A percentile compares a stretch with the other conserved stretches of the same genome.
These are phyloP conservation scores for Phaeosphaeria sp. DNA, from an alignment of 2,329 filamentous ascomycete species.

Conservation along the genomic window DNA sequence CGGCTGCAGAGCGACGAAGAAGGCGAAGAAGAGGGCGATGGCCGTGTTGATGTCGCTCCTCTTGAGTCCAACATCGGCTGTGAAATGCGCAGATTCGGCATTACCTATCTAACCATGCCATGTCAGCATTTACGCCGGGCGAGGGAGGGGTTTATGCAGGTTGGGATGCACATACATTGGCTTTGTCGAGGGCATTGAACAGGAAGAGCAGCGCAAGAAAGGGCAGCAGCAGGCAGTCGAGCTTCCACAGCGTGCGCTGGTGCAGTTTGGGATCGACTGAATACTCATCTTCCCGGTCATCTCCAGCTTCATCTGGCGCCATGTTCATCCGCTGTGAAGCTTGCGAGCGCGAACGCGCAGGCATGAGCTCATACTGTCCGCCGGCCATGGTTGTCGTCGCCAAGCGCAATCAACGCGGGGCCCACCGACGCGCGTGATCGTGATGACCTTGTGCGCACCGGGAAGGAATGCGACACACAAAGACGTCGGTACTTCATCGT, in stretches of 20 bases:
- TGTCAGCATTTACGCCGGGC: background rate
- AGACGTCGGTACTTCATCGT: background rate
- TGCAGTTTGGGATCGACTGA: constrained; percentile 27
- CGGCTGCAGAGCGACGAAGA: constrained; percentile 66
- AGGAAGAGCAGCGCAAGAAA: constrained; percentile 61
- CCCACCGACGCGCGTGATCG: constrained; percentile 1
- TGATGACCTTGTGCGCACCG: background rate
- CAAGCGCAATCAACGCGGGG: constrained; percentile 15
- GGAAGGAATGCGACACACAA: background rate
- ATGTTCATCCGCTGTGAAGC: constrained; percentile 10
- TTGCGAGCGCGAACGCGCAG: constrained; percentile 2
- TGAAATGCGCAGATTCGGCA: constrained; percentile 66
- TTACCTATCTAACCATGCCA: constrained; percentile 54
- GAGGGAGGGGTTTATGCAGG: background rate
- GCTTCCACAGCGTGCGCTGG: constrained; percentile 53
- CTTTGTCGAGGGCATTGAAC: constrained; percentile 61
- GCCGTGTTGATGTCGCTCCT: constrained; percentile 63
- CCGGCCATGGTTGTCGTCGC: constrained; percentile 17
- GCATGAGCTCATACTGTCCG: constrained; percentile 17
- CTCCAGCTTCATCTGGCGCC: constrained; percentile 12
- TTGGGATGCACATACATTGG: constrained; percentile 46
- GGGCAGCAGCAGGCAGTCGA: constrained; percentile 59
- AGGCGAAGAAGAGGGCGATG: constrained; percentile 64
- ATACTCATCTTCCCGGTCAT: constrained; percentile 5
- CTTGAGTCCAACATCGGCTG: constrained; percentile 59